Base-by-base conservation (phyloP, 495 filamentous ascomycete species). In the Pyrenula massariospora region DNA sequence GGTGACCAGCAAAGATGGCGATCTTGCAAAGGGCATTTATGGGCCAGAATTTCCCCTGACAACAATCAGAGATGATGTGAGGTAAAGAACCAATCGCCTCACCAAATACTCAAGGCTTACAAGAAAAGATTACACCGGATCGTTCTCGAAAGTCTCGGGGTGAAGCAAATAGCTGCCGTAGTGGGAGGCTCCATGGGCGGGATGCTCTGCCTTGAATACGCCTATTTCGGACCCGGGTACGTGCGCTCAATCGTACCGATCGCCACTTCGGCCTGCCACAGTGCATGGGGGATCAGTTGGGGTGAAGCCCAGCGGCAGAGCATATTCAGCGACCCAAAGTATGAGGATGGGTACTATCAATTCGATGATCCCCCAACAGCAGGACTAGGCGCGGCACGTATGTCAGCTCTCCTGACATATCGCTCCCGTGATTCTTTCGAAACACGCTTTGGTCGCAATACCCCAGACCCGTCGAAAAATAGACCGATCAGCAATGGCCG, bases 281-380 rank as follows among this genome's bases (percentile, higher is more conserved):
- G 91, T 59, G 93, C 93, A n/a, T 98, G 93, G 93, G 89, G 93
- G 48, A 98, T 98, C 62, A 95, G 90, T 70, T 97, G 93, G 93
- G 91, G 93, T 48, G 93, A 98, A 69, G 92, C 93, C 22, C 93
- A 98, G 71, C 75, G 93, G 54, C 93, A 98, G 70, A 94, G 89
- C 76, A 98, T 98, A 66, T 98, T 96, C 70, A 89, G 88, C 58
- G 93, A 98, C 64, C 93, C 93, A 21, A 96, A 96, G 72, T 98
- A 98, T 68, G 89, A 95, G 54, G 89, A 97, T 67, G 93, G 93
- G 8, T 98, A 96, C 69, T 98, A 96, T 66, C 64, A 82, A 2
- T 87, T 92, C 63, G 75, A 81, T 48, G 86, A 95, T 57, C 90
- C 92, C 22, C 93, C 93, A 10, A 67, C 82, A 12, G 82, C 90